Base-by-base conservation (phyloP, 495 filamentous ascomycete species). In the Halenospora varia region DNA sequence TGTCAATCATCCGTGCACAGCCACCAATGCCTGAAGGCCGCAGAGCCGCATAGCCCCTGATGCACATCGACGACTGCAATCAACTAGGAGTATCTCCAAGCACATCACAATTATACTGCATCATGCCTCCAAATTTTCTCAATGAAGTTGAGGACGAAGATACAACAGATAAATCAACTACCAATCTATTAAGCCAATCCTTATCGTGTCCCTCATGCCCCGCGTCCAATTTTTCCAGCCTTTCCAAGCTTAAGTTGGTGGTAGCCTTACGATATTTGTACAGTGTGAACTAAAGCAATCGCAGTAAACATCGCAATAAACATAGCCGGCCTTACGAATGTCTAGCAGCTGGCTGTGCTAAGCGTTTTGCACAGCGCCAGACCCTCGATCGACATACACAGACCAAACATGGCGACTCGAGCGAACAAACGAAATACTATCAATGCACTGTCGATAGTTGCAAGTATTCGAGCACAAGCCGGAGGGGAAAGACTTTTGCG, bases 241-340 rank as follows among this genome's bases (percentile, higher is more conserved):
- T 52, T n/a, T 59, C 56, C 35, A 59, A 59, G 39, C 35, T 52
- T 2, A 59, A 52, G 56, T 59, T 39, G 26, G 55, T 51, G 2
- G 2, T 22, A 35, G 29, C 17, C 47, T 2, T 10, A 20, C 23
- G 47, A 1, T 2, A 17, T 17, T 6, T 52, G n/a, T n/a, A n/a
- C n/a, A n/a, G n/a, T n/a, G n/a, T 47, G 2, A 18, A 26, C 48
- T 53, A 24, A 51, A 19, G 20, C 3, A 18, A 35, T 2, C 8
- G 39, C 44, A 59, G 48, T 48, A 59, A 59, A 18, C 56, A 59
- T 52, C 48, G 56, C 2, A 59, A 59, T 13, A 13, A 17, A 0
- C 56, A 59, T 19, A 19, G 46, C 10, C 10, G 10, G n/a, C 56
- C 48, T 11, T 59, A 52, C 25, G n/a, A 25, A 39, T 59, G 56